Evolutionary conservation across 108 stramenopile genomes (phyloP).

Genomic region (Skeletonema costatum): DNA sequence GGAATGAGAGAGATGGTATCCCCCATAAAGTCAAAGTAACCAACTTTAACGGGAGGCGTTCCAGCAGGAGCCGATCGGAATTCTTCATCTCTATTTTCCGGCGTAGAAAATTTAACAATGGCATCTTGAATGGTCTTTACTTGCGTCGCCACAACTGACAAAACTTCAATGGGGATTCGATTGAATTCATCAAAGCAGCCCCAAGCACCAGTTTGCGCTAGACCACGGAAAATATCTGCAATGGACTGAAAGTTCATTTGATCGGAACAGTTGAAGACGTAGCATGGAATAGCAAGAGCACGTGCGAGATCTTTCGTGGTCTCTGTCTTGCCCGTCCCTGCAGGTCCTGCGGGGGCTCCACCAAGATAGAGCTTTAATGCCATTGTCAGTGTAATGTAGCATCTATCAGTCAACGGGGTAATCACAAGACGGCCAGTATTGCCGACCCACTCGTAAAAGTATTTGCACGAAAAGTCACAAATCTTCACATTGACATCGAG

Average conservation of each 20-base stretch:
- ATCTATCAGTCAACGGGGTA: constrained; percentile 91
- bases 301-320: constrained; percentile 91
- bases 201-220: constrained; percentile 92
- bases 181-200: constrained; percentile 96
- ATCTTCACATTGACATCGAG: constrained; percentile 88
- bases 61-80: constrained; percentile 82
- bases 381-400: constrained; percentile 94
- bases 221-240: constrained; percentile 91
- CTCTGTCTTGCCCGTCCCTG: constrained; percentile 92
- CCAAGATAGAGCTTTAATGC: constrained; percentile 90
- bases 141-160: constrained; percentile 93
- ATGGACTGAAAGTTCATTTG: constrained; percentile 95
- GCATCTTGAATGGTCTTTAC: constrained; percentile 92
- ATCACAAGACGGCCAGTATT: constrained; percentile 91
- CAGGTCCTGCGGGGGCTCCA: constrained; percentile 94
- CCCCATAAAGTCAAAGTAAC: constrained; percentile 88
- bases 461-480: constrained; percentile 89
- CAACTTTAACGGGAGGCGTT: constrained; percentile 86
- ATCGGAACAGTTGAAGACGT: constrained; percentile 93
- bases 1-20: constrained; percentile 87
- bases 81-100: constrained; percentile 79
- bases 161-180: constrained; percentile 90
- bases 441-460: constrained; percentile 94
- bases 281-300: constrained; percentile 90
- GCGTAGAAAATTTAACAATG: constrained; percentile 82